Conservation (phyloP, 768 basidiomycete genomes). For the Amanita polypyramis region DNA sequence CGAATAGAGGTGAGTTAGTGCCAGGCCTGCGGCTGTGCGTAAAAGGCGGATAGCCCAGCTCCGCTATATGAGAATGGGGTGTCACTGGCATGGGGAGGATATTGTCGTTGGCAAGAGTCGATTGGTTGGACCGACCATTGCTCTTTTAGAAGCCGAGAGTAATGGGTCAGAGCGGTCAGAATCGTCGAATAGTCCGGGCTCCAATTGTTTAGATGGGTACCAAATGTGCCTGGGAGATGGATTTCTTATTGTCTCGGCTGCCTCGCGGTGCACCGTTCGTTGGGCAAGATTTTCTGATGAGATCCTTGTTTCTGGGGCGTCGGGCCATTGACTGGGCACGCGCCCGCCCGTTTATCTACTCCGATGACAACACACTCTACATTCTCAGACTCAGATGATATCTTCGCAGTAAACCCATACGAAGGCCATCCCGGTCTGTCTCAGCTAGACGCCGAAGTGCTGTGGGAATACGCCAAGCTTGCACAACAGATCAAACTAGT, state of each 20-base stretch:
- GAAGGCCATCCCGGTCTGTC: conserved; percentile 59
- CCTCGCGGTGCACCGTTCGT: conserved; percentile 10
- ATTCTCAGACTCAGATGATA: conserved; percentile 20
- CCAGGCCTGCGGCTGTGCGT: conserved; percentile 32
- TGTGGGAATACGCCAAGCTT: conserved; percentile 91
- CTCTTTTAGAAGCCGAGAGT: conserved; percentile 5
- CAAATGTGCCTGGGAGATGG: conserved; percentile 14
- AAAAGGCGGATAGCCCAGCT: conserved; percentile 18
- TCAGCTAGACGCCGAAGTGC: conserved; percentile 61
- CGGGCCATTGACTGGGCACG: not conserved
- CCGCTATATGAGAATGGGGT: conserved; percentile 20
- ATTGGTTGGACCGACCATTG: not conserved
- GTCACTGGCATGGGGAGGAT: conserved; percentile 13
- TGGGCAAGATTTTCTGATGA: conserved; percentile 1
- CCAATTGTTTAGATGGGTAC: conserved; percentile 30
- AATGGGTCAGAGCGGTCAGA: not conserved
- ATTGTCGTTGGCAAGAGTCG: conserved; percentile 16
- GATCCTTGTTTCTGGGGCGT: not conserved
- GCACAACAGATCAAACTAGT: conserved; percentile 75
- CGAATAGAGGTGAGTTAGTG: conserved; percentile 15
- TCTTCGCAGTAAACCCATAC: conserved; percentile 62
- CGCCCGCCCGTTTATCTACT: not conserved
- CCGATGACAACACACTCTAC: conserved; percentile 5
- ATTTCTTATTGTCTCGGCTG: conserved; percentile 32
- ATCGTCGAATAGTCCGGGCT: no score